A percentile compares a stretch with the other conserved stretches of the same genome.
These are phyloP conservation scores for Chalciporus chontae DNA, from an alignment of 768 basidiomycete genomes.

Conservation along the genomic window DNA sequence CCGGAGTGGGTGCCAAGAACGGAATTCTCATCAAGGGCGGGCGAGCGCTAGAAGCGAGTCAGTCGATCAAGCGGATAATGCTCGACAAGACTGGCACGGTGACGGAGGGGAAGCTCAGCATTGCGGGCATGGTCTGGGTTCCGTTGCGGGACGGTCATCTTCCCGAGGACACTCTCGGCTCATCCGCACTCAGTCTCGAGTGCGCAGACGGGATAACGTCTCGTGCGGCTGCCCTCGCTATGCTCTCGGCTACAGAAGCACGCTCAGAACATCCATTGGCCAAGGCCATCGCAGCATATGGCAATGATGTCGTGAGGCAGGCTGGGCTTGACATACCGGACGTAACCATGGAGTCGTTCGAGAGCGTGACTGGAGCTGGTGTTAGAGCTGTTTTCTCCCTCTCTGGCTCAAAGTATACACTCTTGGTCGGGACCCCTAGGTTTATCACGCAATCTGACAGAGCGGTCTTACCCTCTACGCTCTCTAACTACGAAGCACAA, in stretches of 20 bases:
- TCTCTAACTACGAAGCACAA: slow-evolving; percentile 62
- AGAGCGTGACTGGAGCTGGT: slow-evolving; percentile 87
- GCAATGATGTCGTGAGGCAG: slow-evolving; percentile 56
- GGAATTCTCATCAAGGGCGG: slow-evolving; percentile 99
- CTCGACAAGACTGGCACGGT: slow-evolving; percentile 98
- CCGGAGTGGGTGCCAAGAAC: slow-evolving; percentile 93
- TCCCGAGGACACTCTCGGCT: slow-evolving; percentile 9
- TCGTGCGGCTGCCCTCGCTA: slow-evolving; percentile 62
- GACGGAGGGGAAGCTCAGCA: slow-evolving; percentile 89
- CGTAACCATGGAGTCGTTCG: slow-evolving; percentile 67
- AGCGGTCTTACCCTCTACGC: slow-evolving; percentile 51
- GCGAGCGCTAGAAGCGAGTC: slow-evolving; percentile 88
- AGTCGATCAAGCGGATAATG: slow-evolving; percentile 73
- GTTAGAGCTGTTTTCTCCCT: slow-evolving; percentile 67
- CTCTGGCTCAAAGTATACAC: slow-evolving; percentile 47
- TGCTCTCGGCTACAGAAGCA: slow-evolving; percentile 84
- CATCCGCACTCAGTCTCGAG: slow-evolving; percentile 13
- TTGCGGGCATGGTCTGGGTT: slow-evolving; percentile 77
- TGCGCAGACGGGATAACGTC: slow-evolving; percentile 63
- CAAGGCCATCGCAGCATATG: slow-evolving; percentile 84
- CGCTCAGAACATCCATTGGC: slow-evolving; percentile 96
- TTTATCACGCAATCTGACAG: slow-evolving; percentile 61
- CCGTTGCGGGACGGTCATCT: slow-evolving; percentile 31
- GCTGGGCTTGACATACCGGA: slow-evolving; percentile 42
- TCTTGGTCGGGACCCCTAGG: slow-evolving; percentile 73